Evolutionary conservation across 2,329 filamentous ascomycete genomes (phyloP).

Genomic region (Microsporum audouinii): DNA sequence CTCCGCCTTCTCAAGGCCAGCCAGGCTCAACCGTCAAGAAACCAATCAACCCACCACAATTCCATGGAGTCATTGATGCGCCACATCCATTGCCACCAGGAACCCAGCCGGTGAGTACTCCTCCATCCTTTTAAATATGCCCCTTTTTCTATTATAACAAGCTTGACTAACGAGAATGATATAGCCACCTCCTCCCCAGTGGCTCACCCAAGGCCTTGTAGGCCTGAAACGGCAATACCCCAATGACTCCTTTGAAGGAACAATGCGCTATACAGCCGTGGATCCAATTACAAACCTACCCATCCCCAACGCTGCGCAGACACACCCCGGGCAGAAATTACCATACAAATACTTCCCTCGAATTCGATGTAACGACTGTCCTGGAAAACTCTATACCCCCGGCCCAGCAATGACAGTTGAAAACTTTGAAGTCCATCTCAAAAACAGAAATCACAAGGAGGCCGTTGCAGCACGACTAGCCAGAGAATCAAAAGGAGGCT

Average conservation of each 20-base stretch:
- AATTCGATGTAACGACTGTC: constrained; percentile 85
- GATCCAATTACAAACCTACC: constrained; percentile 59
- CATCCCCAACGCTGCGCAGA: constrained; percentile 42
- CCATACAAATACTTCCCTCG: constrained; percentile 77
- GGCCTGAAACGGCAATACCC: constrained; percentile 60
- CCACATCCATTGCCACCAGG: constrained; percentile 33
- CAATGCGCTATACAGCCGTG: constrained; percentile 81
- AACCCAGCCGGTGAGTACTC: constrained; percentile 33
- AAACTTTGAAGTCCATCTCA: constrained; percentile 88
- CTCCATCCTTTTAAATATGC: background rate
- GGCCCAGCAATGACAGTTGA: constrained; percentile 72
- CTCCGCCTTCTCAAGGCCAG: constrained; percentile 19
- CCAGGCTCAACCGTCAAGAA: constrained; percentile 19
- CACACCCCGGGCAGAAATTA: constrained; percentile 49
- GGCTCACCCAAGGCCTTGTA: constrained; percentile 66
- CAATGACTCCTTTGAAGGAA: constrained; percentile 71
- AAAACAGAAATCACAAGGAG: constrained; percentile 68
- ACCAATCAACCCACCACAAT: constrained; percentile 26
- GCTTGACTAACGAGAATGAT: constrained; percentile 10
- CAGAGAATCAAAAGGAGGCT: background rate
- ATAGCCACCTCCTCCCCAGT: constrained; percentile 73
- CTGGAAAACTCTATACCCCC: constrained; percentile 85
- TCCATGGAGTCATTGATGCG: constrained; percentile 36
- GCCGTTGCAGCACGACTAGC: constrained; percentile 40
- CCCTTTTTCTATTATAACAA: constrained; percentile 12